phyloP scores from a whole-genome alignment of 1,284 basidiomycete genomes.

The Leccinum proximum region DNA sequence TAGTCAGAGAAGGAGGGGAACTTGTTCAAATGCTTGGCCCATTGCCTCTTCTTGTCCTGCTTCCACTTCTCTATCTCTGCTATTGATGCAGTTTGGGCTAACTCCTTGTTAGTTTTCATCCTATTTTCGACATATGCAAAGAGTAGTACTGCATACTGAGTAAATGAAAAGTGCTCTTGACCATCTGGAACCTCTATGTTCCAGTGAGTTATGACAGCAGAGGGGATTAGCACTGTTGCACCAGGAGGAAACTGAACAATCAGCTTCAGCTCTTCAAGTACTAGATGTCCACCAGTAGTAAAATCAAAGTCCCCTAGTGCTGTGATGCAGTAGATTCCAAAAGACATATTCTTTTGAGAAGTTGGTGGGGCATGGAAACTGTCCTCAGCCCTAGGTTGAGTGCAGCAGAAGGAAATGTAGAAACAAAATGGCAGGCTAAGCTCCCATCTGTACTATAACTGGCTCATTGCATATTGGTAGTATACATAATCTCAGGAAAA shows the following conservation, averaged over 20 bases:
- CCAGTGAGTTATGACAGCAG: not conserved
- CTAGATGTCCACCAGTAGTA: not conserved
- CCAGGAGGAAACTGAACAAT: too few relatives aligned
- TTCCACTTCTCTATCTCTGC: too few relatives aligned
- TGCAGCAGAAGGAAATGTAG: not conserved
- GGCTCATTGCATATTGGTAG: too few relatives aligned
- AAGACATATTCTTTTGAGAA: not conserved
- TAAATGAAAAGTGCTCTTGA: not conserved
- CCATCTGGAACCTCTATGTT: not conserved
- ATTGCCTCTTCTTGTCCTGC: too few relatives aligned
- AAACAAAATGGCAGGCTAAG: not conserved
- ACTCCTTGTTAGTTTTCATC: not conserved
- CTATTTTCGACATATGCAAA: not conserved
- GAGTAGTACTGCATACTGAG: not conserved
- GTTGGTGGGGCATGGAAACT: not conserved
- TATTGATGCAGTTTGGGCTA: too few relatives aligned
- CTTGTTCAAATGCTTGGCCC: too few relatives aligned
- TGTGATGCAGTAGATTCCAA: slow-evolving; percentile 1
- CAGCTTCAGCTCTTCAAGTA: not conserved
- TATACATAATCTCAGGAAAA: too few relatives aligned
- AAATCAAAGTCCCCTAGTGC: not conserved
- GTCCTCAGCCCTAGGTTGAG: not conserved
- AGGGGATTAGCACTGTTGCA: not conserved
- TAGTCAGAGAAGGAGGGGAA: too few relatives aligned
- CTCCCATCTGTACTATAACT: too few relatives aligned